These are phyloP conservation scores for Entamoeba moshkovskii DNA, from an alignment of 208 protist genomes.

Conservation along the genomic window DNA sequence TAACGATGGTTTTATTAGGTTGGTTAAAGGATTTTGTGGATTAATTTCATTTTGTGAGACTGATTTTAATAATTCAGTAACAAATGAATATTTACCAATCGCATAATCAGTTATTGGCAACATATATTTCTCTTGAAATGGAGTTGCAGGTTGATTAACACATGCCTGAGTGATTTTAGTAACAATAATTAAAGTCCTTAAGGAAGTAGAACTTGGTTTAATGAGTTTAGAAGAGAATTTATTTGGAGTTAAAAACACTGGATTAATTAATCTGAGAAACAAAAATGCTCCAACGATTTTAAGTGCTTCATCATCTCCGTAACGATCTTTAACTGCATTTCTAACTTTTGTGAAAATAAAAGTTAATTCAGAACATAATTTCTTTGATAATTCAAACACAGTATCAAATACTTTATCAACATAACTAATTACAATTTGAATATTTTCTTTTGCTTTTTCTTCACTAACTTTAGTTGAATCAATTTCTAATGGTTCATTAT, in stretches of 20 bases:
- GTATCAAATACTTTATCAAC: neutral
- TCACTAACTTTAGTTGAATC: neutral
- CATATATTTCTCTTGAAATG: neutral
- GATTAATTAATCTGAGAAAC: neutral
- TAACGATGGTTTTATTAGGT: neutral
- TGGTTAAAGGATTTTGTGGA: neutral
- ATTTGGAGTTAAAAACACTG: neutral
- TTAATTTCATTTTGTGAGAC: neutral
- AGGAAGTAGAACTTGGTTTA: neutral
- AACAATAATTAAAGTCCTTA: neutral
- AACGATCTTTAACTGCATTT: neutral
- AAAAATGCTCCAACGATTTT: neutral
- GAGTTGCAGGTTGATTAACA: neutral
- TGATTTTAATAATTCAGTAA: neutral
- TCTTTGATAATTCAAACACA: neutral
- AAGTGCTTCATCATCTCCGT: neutral
- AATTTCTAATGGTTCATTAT: neutral
- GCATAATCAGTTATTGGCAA: neutral
- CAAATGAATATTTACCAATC: neutral
- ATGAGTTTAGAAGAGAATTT: neutral
- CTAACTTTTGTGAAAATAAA: neutral
- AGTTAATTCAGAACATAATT: neutral
- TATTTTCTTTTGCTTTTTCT: neutral
- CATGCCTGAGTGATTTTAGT: neutral
- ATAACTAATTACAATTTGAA: neutral